Evolutionary conservation across 768 basidiomycete species (phyloP), one percentile per base, ranked within the genome.

Genomic region (Hygrocybe coccinea): DNA sequence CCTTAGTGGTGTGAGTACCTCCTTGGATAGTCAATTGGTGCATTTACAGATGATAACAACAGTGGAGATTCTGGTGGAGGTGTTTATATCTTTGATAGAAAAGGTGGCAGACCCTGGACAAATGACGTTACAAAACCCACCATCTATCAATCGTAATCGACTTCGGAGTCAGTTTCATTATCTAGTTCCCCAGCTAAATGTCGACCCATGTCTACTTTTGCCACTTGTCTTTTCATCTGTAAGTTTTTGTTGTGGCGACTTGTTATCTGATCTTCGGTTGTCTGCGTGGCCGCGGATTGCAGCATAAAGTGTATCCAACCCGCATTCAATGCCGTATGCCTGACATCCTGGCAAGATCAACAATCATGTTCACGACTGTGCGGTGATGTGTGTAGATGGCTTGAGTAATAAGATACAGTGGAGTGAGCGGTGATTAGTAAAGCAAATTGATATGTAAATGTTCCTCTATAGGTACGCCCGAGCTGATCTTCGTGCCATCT

Each of bases 1-100:
- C 79, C 5, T 70, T 89, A 1, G 70, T 89, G 53, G 76, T 86
- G 86, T 89, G 66, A 60, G 76, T 76, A 53, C 11, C 22, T 48
- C 55, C 35, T 34, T 14, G 9, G 11, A 39, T 46, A 35, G 12
- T 21, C 17, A 7, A 17, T 39, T 50, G n/a, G n/a, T n/a, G 17
- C 34, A 35, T 50, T 22, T 56, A 34, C 44, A 37, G 50, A 44
- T 10, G 17, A 38, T 17, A 17, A 17, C n/a, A 38, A 10, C 44
- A 81, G 81, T 14, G 81, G 81, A 4, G 80, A 81, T 62, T 74
- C 71, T 17, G 69, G 74, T 41, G 81, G 81, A 19, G 75, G 74
- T 36, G 68, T 82, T 50, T 73, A 71, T n/a, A 71, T 78, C 5
- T 81, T 77, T 55, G 71, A 78, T 55, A 60, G 17, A 14, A 41